Evolutionary conservation across 1,139 yeast species (phyloP), one percentile per base, ranked within the genome.

Genomic region (Debaryomycetaceae sp.): DNA sequence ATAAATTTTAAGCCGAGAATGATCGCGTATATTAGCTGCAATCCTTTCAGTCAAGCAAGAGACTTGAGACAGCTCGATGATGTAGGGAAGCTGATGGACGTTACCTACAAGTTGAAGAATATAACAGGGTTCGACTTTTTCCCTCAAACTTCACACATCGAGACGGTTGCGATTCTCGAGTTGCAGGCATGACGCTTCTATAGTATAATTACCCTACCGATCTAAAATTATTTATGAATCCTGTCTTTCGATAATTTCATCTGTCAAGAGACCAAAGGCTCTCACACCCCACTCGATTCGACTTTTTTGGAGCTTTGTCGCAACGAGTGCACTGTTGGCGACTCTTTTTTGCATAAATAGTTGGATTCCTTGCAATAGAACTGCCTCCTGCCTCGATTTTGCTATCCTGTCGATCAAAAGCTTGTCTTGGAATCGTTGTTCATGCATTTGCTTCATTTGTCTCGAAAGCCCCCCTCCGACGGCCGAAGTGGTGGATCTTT

Each of bases 271-370:
- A 35, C 62, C 53, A 50, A 70, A 52, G 2, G 73, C 56, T 33
- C 67, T 68, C 10, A 69, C 64, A 2, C 80, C 94, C 94, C 94
- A 83, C 23, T 65, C 63, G 6, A 81, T 66, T 48, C 92, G 65
- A 35, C 62, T 65, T 25, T 49, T 58, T 44, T 79, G 87, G 41
- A 72, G 76, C 36, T 62, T 64, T 5, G 80, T 74, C 25, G 60
- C 56, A n/a, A 75, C 51, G 27, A 77, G 61, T 26, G 61, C 67
- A 45, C 78, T 67, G 13, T 51, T 51, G 31, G 58, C 55, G 10
- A 78, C 66, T 27, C 65, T 68, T 33, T 72, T 70, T 25, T 62
- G 66, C 30, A 80, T 53, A 49, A 85, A 81, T 49, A 72, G 78
- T 40, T 73, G 81, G 25, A 87, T 49, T 3, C 96, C 95, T 45